phyloP scores from a whole-genome alignment of 768 basidiomycete species.

The Leccinum variicolor region DNA sequence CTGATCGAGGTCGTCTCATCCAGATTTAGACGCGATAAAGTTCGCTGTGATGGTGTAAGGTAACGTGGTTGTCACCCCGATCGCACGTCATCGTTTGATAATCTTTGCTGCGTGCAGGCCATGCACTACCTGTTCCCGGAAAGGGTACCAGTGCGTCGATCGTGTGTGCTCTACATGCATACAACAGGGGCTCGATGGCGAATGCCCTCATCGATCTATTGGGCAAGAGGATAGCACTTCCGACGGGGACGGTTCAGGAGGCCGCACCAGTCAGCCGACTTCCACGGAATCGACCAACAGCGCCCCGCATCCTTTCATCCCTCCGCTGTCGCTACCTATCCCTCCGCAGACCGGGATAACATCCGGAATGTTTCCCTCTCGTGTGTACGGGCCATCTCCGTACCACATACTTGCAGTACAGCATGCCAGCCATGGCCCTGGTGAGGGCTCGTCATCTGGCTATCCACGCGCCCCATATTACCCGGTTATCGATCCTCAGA shows the following conservation, averaged over 20 bases:
- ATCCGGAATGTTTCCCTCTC: conserved; percentile 21
- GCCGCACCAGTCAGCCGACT: neutral
- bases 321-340: conserved; percentile 11
- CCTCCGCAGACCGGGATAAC: conserved; percentile 17
- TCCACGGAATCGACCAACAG: neutral
- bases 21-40: conserved; percentile 52
- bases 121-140: conserved; percentile 47
- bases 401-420: conserved; percentile 28
- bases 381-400: conserved; percentile 26
- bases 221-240: conserved; percentile 22
- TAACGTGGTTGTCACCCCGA: conserved; percentile 22
- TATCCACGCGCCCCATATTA: conserved; percentile 33
- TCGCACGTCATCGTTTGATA: conserved; percentile 1
- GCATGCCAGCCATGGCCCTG: conserved; percentile 15
- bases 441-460: conserved; percentile 25
- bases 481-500: conserved; percentile 40
- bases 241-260: conserved; percentile 21
- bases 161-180: conserved; percentile 44
- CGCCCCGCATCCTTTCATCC: conserved; percentile 13
- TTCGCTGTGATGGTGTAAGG: conserved; percentile 59
- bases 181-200: conserved; percentile 41
- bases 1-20: conserved; percentile 11
- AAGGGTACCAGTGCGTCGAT: conserved; percentile 51
- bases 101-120: conserved; percentile 35
- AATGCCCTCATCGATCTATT: conserved; percentile 42